Base-by-base conservation (phyloP, 1,284 basidiomycete genomes). In the Trichosporon sp. region DNA sequence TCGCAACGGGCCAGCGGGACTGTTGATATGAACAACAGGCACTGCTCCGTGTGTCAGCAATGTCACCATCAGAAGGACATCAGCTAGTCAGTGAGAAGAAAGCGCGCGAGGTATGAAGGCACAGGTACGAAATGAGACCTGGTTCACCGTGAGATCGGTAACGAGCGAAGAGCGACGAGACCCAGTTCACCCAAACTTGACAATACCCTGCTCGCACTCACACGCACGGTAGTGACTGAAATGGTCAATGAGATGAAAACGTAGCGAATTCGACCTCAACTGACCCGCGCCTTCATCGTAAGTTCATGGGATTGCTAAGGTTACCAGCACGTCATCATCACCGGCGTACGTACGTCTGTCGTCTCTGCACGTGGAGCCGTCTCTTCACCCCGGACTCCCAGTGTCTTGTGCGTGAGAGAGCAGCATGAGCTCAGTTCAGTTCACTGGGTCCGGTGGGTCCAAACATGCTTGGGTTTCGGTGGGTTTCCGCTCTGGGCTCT, bases 361-460 rank as follows among this genome's bases (percentile, higher is more conserved):
- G 51, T 54, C 51, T 10, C 51, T 26, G 26, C 51, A 54, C 51
- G 51, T 54, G 51, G 10, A 54, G 19, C 51, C 14, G 35, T 46
- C 16, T 19, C 8, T 16, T 7, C 51, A 19, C 10, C 19, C 21
- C 19, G 19, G 19, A 26, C 51, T 54, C 51, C 8, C 51, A 19
- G 8, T 51, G 7, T 26, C 51, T 26, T 3, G 4, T 46, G 43
- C 16, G 14, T 46, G 43, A n/a, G 43, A n/a, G 43, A 46, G 16
- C 16, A n/a, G 43, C 4, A 14, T 4, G 26, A 5, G 16, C 51
- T 54, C 19, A 7, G 19, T 54, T 26, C 51, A 54, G 43, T 54
- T 54, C 21, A 54, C 51, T 54, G 51, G 51, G 51, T 54, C 51
- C 14, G 51, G 51, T 26, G 19, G 51, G 21, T 54, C 51, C 19